Evolutionary conservation across 2,329 filamentous ascomycete species (phyloP), one percentile per base, ranked within the genome.

Genomic region (Trichoderma simmonsii): DNA sequence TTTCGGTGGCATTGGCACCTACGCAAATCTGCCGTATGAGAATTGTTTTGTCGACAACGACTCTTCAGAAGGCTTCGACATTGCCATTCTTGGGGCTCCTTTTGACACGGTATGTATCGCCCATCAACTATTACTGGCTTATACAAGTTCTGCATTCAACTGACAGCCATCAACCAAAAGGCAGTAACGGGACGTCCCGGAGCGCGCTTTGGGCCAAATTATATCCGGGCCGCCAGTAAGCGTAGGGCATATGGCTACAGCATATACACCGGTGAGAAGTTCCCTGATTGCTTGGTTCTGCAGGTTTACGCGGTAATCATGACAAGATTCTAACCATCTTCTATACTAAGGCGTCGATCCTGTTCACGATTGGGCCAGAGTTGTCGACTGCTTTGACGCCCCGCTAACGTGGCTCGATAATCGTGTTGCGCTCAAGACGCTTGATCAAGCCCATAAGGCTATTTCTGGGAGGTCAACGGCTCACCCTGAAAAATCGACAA

Each of bases 331-430:
- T 28, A 21, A 56, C 15, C 11, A 21, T 28, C 2, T n/a, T 56
- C 3, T 1, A 1, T 24, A 18, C 14, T 9, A 18, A 76, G 75
- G 71, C 18, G 71, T 72, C 15, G 73, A 77, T 51, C 70, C 75
- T 1, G 62, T 77, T 12, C 69, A 63, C 14, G 74, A 76, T 24
- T 95, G 92, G 92, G 92, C 93, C 1, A 89, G 84, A 51, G 88
- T 96, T 71, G 84, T 94, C 60, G 94, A 97, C 83, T 97, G 94
- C 80, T 93, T 93, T 62, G 93, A 97, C 79, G 75, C 74, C 18
- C 71, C 70, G 5, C 73, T 76, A 59, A 74, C 73, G 0, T 74
- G 73, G 71, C 73, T 77, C 18, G 76, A 76, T 64, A 77, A 77
- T 32, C 70, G 74, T 1, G 71, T 61, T 15, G 76, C 76, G 2